Evolutionary conservation across 192 early-diverging fungal genomes (phyloP).

Genomic region (Mortierella alpina): DNA sequence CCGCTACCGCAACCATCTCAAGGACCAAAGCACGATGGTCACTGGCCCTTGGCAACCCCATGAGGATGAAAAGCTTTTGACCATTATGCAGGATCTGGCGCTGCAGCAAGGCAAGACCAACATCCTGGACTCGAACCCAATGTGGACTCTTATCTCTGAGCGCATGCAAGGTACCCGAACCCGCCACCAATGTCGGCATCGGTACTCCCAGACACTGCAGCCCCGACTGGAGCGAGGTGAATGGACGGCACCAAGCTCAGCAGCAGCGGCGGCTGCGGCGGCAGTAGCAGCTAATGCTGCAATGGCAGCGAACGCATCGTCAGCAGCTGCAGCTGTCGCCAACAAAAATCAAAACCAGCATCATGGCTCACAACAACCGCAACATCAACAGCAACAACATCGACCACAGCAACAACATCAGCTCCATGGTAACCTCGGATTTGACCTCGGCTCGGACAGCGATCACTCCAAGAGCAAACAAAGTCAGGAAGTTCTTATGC

Average conservation of each 20-base stretch:
- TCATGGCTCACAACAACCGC: slow-evolving; percentile 6
- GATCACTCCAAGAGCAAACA: slow-evolving; percentile 16
- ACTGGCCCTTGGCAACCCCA: slow-evolving; percentile 51
- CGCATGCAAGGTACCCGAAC: slow-evolving; percentile 50
- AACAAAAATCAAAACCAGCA: background rate
- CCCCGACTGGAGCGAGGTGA: slow-evolving; percentile 50
- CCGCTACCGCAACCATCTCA: slow-evolving; percentile 47
- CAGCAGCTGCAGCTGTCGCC: background rate
- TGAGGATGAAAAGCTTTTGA: slow-evolving; percentile 38
- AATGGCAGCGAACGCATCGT: slow-evolving; percentile 22
- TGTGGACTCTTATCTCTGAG: slow-evolving; percentile 54
- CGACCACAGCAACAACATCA: slow-evolving; percentile 1
- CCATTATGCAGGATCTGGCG: slow-evolving; percentile 53
- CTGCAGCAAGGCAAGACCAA: slow-evolving; percentile 42
- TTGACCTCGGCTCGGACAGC: slow-evolving; percentile 3
- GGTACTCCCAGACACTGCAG: slow-evolving; percentile 49
- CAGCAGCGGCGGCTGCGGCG: slow-evolving; percentile 42
- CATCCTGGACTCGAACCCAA: slow-evolving; percentile 49
- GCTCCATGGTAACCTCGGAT: slow-evolving; percentile 6
- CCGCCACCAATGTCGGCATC: slow-evolving; percentile 49
- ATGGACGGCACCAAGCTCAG: slow-evolving; percentile 51
- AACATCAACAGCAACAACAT: slow-evolving; percentile 19
- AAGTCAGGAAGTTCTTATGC: slow-evolving; percentile 38
- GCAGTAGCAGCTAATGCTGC: slow-evolving; percentile 48
- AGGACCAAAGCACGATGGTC: slow-evolving; percentile 47